These are phyloP conservation scores for Papiliotrema laurentii DNA, from an alignment of 1,284 basidiomycete genomes.

Conservation along the genomic window DNA sequence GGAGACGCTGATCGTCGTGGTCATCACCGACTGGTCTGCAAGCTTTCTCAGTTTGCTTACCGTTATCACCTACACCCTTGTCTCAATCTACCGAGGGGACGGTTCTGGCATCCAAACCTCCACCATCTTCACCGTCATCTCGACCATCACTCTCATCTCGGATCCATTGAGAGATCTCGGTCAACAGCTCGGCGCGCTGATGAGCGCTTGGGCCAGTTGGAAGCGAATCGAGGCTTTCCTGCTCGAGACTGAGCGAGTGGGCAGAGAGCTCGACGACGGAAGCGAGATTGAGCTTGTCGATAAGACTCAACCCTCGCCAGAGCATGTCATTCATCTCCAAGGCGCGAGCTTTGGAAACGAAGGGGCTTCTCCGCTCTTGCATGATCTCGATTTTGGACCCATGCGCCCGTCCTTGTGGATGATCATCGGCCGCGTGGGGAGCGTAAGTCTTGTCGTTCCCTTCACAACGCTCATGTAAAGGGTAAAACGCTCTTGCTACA, in stretches of 20 bases:
- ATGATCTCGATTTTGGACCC: conserved; percentile 61
- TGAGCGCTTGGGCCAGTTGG: conserved; percentile 41
- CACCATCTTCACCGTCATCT: conserved; percentile 17
- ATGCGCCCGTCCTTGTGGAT: conserved; percentile 13
- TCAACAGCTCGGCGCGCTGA: conserved; percentile 9
- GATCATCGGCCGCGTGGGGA: conserved; percentile 17
- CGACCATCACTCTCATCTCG: conserved; percentile 15
- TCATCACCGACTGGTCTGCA: conserved; percentile 14
- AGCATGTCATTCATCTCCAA: conserved; percentile 8
- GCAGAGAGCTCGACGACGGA: no score
- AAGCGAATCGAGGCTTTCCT: conserved; percentile 73
- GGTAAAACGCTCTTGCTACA: conserved; percentile 68
- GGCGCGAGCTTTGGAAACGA: conserved; percentile 35
- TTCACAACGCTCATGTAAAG: neutral
- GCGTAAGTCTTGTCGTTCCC: conserved; percentile 6
- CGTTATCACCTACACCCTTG: conserved; percentile 14
- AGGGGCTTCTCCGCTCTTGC: conserved; percentile 58
- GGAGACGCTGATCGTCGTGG: conserved; percentile 10
- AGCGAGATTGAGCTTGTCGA: no score
- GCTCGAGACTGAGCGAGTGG: conserved; percentile 65
- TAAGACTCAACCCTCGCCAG: neutral
- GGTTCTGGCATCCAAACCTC: conserved; percentile 11
- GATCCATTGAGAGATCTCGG: conserved; percentile 15
- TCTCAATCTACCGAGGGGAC: conserved; percentile 7
- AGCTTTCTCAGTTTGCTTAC: conserved; percentile 15